Conservation (phyloP, 2,329 filamentous ascomycete genomes). For the Fusarium mundagurra region DNA sequence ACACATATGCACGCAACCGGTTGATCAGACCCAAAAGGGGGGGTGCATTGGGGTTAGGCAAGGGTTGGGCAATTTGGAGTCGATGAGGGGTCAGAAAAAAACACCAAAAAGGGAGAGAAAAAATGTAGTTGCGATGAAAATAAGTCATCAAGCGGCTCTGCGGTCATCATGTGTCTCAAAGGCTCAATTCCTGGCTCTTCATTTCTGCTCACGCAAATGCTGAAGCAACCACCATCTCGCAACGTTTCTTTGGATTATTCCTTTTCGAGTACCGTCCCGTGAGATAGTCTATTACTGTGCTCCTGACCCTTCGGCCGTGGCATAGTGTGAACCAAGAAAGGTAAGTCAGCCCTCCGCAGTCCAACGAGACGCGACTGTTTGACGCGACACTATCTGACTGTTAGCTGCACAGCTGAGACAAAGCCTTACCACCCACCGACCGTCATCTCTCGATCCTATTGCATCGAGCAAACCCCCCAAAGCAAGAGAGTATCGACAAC, state of each 20-base stretch:
- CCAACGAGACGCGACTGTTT: not conserved
- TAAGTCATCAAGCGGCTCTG: not conserved
- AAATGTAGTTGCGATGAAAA: constrained; percentile 6
- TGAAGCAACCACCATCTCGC: not conserved
- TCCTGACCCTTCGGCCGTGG: not conserved
- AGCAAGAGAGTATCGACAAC: not conserved
- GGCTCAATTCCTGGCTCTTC: not conserved
- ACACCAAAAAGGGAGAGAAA: not conserved
- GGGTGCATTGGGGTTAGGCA: not conserved
- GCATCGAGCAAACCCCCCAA: not conserved
- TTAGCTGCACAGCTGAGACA: not conserved
- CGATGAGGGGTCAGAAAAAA: not conserved
- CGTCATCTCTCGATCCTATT: not conserved
- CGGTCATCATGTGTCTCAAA: not conserved
- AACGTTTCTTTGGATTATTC: not conserved
- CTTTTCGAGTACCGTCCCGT: not conserved
- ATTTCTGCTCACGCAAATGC: not conserved
- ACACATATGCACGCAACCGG: not conserved
- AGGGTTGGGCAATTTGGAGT: not conserved
- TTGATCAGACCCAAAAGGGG: constrained; percentile 2
- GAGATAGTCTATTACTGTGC: not conserved
- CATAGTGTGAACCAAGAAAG: not conserved
- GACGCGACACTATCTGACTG: not conserved
- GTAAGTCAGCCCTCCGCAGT: not conserved
- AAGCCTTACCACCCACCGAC: not conserved